A percentile compares a stretch with the other conserved stretches of the same genome.
Conservation (phyloP, 371 early-diverging fungal genomes). For the Mucor plumbeus region DNA sequence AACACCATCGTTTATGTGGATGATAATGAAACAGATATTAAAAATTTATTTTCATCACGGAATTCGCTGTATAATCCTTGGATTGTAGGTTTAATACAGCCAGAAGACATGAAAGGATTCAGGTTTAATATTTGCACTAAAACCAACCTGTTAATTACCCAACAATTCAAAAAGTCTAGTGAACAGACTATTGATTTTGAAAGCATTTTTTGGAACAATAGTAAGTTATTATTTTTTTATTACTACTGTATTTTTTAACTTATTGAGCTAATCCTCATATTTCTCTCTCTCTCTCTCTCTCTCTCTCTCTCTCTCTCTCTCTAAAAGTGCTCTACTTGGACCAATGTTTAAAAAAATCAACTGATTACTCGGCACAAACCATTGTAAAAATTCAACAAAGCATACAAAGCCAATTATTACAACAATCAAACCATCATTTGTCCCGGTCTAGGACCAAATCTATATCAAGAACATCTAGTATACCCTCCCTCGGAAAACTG, state of each 20-base stretch:
- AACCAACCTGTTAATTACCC: neutral
- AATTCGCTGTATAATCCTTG: conserved; percentile 30
- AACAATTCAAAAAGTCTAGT: neutral
- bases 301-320: too few relatives aligned
- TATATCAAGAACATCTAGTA: conserved; percentile 28
- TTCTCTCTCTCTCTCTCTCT: too few relatives aligned
- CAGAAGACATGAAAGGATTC: conserved; percentile 43
- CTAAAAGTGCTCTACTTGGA: conserved; percentile 26
- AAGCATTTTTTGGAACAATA: conserved; percentile 54
- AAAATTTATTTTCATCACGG: conserved; percentile 11
- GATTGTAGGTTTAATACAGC: conserved; percentile 49
- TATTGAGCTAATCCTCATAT: neutral
- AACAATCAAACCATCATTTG: conserved; percentile 4
- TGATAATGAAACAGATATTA: conserved; percentile 14
- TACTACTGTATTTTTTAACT: neutral
- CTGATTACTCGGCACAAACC: conserved; percentile 18
- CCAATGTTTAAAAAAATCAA: conserved; percentile 24
- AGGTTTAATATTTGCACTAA: conserved; percentile 38
- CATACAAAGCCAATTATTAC: neutral
- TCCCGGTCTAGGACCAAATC: conserved; percentile 39
- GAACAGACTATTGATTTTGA: conserved; percentile 41
- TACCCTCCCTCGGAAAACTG: conserved; percentile 41
- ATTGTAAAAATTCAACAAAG: conserved; percentile 13
- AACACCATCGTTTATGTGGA: conserved; percentile 48
- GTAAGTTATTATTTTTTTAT: conserved; percentile 21